Evolutionary conservation across 75 land plant genomes (phyloP), one percentile per base, ranked within the genome.

Genomic region (Pinus albicaulis): DNA sequence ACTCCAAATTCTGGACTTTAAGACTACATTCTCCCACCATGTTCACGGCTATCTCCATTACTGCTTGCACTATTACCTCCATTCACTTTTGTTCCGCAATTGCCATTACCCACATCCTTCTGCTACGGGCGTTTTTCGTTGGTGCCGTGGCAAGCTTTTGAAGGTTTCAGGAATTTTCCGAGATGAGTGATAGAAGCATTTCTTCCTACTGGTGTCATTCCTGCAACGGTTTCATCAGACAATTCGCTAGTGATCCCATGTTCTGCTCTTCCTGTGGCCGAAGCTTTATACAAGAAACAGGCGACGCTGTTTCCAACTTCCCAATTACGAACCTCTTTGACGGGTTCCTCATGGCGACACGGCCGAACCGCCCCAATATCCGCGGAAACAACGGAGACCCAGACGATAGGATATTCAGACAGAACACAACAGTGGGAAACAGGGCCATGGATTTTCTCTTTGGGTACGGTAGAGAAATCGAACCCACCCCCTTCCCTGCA

Each of bases 341-440:
- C n/a, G 41, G 73, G 41, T 34, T 4, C 20, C 23, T 48, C 13
- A 14, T 25, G n/a, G 3, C 20, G 17, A 15, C 25, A 16, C 44
- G 19, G 23, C 8, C 23, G 8, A 2, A 14, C 12, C 24, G 56
- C 22, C 17, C 23, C 34, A 7, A 3, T 14, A 7, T 3, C 34
- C 8, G 0, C 13, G 31, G 57, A 25, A 16, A 16, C 19, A 38
- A 5, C 19, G 31, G 8, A 28, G 19, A 7, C 44, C 17, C 0
- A 16, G 38, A 55, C 20, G 44, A 55, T 23, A 19, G 53, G 53
- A 26, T 10, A 5, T 17, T 81, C 25, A 80, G 70, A 68, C 53
- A 12, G 53, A 82, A 77, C 6, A 72, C 73, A 5, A 31, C 81
- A 3, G 84, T 84, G 53, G 57, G 56, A 23, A 79, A 85, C 11